These are phyloP conservation scores for Diaporthe citri DNA, from an alignment of 2,329 filamentous ascomycete genomes.

Conservation along the genomic window DNA sequence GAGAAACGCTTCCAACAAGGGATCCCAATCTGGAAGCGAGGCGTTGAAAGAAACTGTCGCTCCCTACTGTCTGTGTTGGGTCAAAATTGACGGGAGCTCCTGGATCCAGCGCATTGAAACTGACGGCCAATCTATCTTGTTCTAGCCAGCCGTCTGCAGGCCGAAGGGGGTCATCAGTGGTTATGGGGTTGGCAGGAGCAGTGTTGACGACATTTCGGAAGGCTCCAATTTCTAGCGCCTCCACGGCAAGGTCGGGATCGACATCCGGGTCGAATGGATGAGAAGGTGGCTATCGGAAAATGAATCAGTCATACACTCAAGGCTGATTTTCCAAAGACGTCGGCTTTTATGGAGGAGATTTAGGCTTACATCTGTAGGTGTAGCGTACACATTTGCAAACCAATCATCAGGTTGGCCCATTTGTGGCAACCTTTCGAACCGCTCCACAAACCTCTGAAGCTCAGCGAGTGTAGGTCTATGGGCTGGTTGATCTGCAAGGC, in stretches of 20 bases:
- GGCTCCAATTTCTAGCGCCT: not conserved
- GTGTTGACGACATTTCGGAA: not conserved
- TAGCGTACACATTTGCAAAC: not conserved
- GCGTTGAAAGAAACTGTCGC: not conserved
- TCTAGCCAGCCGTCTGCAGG: not conserved
- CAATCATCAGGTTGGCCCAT: not conserved
- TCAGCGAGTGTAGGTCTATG: constrained; percentile 19
- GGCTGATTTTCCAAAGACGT: not conserved
- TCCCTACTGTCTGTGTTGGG: not conserved
- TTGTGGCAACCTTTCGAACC: not conserved
- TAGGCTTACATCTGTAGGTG: not conserved
- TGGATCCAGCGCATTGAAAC: not conserved
- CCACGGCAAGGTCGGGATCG: not conserved
- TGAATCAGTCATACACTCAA: not conserved
- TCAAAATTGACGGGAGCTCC: not conserved
- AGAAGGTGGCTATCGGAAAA: not conserved
- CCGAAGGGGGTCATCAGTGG: not conserved
- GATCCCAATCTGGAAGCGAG: not conserved
- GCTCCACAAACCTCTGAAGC: not conserved
- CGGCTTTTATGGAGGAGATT: too few species aligned
- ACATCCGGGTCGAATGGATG: not conserved
- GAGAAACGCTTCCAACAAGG: not conserved
- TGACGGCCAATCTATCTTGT: not conserved
- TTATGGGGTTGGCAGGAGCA: not conserved
- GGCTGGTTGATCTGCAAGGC: constrained; percentile 22